Evolutionary conservation across 2,329 filamentous ascomycete genomes (phyloP), one percentile per base, ranked within the genome.

Genomic region (Penicillium polonicum): DNA sequence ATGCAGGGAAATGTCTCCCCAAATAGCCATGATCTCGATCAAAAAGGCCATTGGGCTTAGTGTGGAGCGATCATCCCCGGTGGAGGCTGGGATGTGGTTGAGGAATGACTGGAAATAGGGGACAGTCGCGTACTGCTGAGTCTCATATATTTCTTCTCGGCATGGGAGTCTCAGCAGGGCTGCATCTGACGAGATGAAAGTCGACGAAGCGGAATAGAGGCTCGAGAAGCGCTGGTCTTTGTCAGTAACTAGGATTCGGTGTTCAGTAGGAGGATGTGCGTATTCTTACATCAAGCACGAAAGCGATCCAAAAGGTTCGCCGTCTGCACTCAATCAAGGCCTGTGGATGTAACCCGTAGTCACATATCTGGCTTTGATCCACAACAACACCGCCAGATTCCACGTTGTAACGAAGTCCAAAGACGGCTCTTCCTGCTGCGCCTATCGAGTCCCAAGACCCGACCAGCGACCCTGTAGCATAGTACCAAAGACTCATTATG

Each of bases 301-400:
- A 89, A 51, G 85, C 82, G 29, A 85, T 84, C 88, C 88, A 92
- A 67, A 90, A 88, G 0, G 87, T 90, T 55, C 89, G 80, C 61
- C 88, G 81, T 59, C 85, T 82, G 65, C 86, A 87, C 72, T 92
- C 89, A 25, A 82, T 81, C 63, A 87, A 82, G 31, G 83, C 84
- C 49, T 74, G 73, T 57, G 78, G 80, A 63, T 81, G 83, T 61
- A 89, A 78, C 21, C 80, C 83, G 66, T 85, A 86, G 5, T 85
- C 84, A 52, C 79, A 82, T 0, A 68, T 66, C n/a, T 73, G 67
- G 15, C 74, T 74, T 49, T 82, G 80, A 2, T 74, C 71, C 5
- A 81, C 67, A 69, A 78, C 60, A 73, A 83, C 71, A 12, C 80
- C 70, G 8, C 80, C 79, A 52, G 80, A 67, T 68, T 91, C 89